Evolutionary conservation across 148 eudicot species (phyloP), one percentile per base, ranked within the genome.

Genomic region (Vaccinium macrocarpon): DNA sequence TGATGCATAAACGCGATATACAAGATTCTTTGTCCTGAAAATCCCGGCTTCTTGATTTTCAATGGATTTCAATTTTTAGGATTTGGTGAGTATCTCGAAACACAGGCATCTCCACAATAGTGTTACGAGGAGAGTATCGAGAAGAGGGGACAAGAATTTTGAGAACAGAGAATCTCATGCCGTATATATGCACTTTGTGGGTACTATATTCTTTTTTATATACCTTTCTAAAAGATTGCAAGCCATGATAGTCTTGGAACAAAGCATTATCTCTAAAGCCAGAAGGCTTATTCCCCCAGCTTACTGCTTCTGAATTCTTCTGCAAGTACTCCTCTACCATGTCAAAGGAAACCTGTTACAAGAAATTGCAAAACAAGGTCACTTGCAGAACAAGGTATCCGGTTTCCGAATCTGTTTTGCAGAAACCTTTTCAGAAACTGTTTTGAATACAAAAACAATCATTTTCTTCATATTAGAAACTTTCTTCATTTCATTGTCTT

Each of bases 181-280:
- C 27, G 1, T 25, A 25, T 61, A 61, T 61, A 61, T 6, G 61
- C 6, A 16, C 6, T 55, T 56, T 56, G 4, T 56, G 21, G 5
- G 61, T 6, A 56, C 6, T 56, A 56, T 16, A 50, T 91, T 91
- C 98, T 93, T 93, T 91, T 84, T 96, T 42, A 42, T 27, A 29
- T 91, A 92, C 98, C 94, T 93, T 91, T 84, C 98, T 83, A 79
- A 96, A 96, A 83, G 97, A 89, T 51, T 82, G 87, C 18, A 96
- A 93, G 21, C 99, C 98, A 86, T 96, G 99, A 84, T 96, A 96
- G 87, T 96, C 99, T 87, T 96, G 99, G 88, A 96, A 96, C 89
- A 96, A 89, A 66, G 99, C 99, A 89, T 94, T 96, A 59, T 94
- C 99, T 86, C 97, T 91, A 71, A 96, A 94, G 52, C 91, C 87